phyloP scores from a whole-genome alignment of 164 flowering plant species.

The Nymphaea thermarum region DNA sequence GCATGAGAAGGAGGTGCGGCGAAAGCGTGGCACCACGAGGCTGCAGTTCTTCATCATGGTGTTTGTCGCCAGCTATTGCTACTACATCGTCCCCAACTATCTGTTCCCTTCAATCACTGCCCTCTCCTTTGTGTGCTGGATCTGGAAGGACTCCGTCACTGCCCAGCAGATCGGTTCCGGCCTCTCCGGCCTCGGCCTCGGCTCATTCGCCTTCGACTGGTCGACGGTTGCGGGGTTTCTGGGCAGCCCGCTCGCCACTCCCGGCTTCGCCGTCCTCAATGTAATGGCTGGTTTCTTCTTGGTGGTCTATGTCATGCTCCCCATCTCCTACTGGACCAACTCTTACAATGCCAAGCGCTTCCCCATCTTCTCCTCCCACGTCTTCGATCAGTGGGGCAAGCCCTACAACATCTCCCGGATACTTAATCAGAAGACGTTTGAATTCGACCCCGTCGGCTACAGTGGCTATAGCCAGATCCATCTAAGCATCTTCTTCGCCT shows the following conservation, averaged over 20 bases:
- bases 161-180: constrained; percentile 64
- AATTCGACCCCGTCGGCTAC: constrained; percentile 23
- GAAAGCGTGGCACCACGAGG: constrained; percentile 37
- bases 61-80: constrained; percentile 36
- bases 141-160: constrained; percentile 17
- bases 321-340: constrained; percentile 44
- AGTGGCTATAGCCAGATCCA: constrained; percentile 35
- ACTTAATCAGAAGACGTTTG: constrained; percentile 15
- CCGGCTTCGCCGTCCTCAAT: constrained; percentile 39
- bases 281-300: constrained; percentile 28
- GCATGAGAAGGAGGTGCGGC: constrained; percentile 42
- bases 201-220: constrained; percentile 55
- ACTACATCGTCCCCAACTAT: constrained; percentile 17
- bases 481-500: constrained; percentile 33
- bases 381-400: constrained; percentile 24
- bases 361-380: constrained; percentile 38
- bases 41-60: constrained; percentile 52
- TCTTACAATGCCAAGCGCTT: constrained; percentile 35
- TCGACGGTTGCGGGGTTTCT: constrained; percentile 30
- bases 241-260: constrained; percentile 45
- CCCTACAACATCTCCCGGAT: constrained; percentile 28
- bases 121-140: constrained; percentile 47
- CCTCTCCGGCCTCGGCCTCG: constrained; percentile 40
- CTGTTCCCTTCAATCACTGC: constrained; percentile 42
- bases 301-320: constrained; percentile 25